Evolutionary conservation across 2,329 filamentous ascomycete species (phyloP), one percentile per base, ranked within the genome.

Genomic region (Monilinia fructigena): DNA sequence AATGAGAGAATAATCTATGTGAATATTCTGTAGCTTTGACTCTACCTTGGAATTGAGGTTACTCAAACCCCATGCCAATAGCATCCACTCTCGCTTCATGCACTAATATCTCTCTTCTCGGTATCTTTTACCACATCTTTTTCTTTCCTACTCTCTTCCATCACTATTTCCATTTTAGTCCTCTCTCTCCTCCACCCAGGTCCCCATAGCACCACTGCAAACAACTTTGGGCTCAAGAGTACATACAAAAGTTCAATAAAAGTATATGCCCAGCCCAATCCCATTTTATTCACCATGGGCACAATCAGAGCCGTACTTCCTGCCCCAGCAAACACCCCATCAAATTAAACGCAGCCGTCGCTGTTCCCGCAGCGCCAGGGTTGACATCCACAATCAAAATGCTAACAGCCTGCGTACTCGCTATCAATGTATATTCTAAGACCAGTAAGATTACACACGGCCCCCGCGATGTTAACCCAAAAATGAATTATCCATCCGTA

Each of bases 381-480:
- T 85, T 82, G 10, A 87, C 78, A 69, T 88, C 86, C 4, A 86
- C 79, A 2, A 87, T 77, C 55, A 88, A 74, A 0, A 82, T 80
- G 63, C 79, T 85, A 47, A 80, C 76, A 3, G 82, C 78, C 66
- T 72, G 86, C 73, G 82, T 86, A 48, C 82, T 82, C 0, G 83
- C 83, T 5, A 84, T 83, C 65, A 85, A 79, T 8, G 80, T 79
- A 7, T 81, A 74, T 2, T 83, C 83, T 35, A 81, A 71, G 0
- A 84, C 47, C 50, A 82, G 80, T 45, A 82, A 78, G 16, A 85
- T 68, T 3, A 85, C 75, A 60, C 80, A 79, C 0, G 78, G 79
- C 1, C 80, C 80, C 83, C 0, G 82, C 82, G 1, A 85, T 72
- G 26, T 78, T 79, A 0, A 79, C 75, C 7, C 72, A 70, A 2